These are phyloP conservation scores for Rubia tinctorum DNA, from an alignment of 305 asterid species.

Conservation along the genomic window DNA sequence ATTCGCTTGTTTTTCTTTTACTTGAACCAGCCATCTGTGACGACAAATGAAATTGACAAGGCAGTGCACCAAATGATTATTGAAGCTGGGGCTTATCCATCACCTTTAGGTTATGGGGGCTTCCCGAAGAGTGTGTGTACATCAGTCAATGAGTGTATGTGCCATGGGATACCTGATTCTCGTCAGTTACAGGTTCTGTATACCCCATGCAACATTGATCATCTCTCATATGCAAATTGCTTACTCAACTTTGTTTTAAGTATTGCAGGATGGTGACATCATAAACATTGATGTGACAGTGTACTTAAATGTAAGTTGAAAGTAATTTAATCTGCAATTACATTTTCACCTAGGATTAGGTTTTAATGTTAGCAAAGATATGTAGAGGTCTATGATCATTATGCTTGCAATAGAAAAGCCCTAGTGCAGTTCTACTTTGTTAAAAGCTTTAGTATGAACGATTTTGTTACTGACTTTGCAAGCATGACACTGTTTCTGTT, in stretches of 20 bases:
- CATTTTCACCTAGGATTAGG: background rate
- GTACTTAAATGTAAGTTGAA: constrained; percentile 72
- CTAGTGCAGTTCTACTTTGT: background rate
- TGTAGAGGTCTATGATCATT: background rate
- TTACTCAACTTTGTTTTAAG: background rate
- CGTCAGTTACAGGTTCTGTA: constrained; percentile 71
- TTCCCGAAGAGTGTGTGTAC: constrained; percentile 99
- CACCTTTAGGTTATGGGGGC: constrained; percentile 97
- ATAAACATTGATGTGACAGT: constrained; percentile 97
- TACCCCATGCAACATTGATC: background rate
- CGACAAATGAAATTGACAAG: constrained; percentile 90
- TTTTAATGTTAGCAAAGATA: background rate
- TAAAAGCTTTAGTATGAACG: background rate
- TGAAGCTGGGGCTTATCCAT: constrained; percentile 97
- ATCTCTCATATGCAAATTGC: constrained; percentile 7
- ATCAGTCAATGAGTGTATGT: constrained; percentile 97
- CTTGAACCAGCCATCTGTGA: constrained; percentile 72
- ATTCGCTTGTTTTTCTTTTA: constrained; percentile 14
- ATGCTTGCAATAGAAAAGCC: background rate
- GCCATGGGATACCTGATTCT: constrained; percentile 99
- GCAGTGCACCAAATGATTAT: constrained; percentile 98
- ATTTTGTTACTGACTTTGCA: background rate
- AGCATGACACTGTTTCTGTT: background rate
- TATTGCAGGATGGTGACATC: constrained; percentile 92
- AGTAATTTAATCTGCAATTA: background rate